Evolutionary conservation across 2,329 filamentous ascomycete species (phyloP).

Genomic region (Trichoderma pleuroti): DNA sequence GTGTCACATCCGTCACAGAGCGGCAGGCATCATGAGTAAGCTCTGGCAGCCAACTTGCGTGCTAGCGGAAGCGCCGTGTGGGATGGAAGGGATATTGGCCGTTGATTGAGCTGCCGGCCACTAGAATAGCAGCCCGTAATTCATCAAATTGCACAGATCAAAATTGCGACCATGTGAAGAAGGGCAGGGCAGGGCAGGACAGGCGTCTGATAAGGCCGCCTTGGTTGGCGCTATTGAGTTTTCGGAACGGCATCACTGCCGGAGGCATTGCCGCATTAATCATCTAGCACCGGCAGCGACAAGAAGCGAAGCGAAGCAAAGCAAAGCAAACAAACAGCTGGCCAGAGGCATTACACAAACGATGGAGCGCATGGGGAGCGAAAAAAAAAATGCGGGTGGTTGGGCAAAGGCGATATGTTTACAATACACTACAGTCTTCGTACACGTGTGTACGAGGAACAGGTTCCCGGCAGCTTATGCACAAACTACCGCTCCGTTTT

Average conservation of each 20-base stretch:
- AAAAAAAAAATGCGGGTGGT: not conserved
- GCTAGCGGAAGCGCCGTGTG: not conserved
- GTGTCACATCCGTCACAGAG: not conserved
- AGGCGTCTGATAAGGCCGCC: not conserved
- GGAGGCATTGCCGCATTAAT: constrained; percentile 16
- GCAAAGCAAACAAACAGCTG: not conserved
- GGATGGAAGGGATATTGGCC: not conserved
- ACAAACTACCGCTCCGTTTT: not conserved
- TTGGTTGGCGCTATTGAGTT: not conserved
- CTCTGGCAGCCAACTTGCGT: not conserved
- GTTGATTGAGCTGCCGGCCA: not conserved
- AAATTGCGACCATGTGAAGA: not conserved
- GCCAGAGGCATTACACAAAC: not conserved
- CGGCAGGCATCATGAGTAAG: constrained; percentile 10
- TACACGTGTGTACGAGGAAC: not conserved
- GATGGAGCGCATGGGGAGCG: not conserved
- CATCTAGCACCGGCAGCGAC: not conserved
- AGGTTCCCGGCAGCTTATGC: not conserved
- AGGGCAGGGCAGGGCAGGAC: too few relatives aligned
- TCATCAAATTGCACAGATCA: not conserved
- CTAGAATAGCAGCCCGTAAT: not conserved
- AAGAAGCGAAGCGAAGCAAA: not conserved
- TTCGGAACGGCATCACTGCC: not conserved
- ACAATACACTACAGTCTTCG: not conserved
- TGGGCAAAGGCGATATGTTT: not conserved